Evolutionary conservation across 2,329 filamentous ascomycete genomes (phyloP), one percentile per base, ranked within the genome.

Genomic region (Zymoseptoria crescenta): DNA sequence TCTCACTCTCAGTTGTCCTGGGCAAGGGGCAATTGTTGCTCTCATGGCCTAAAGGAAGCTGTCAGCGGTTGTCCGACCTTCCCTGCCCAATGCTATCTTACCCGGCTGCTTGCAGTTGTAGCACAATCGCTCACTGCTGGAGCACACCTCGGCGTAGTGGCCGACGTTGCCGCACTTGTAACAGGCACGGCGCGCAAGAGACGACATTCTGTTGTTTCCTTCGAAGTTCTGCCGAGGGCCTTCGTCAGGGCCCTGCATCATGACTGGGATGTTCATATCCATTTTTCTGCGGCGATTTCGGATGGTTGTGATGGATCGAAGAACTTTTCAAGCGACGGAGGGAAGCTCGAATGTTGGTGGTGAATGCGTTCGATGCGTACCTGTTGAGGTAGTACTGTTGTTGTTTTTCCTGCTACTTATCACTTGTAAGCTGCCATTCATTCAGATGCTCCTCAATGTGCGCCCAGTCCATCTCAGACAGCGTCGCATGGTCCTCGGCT

Each of bases 71-170:
- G 76, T 52, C 58, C 55, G 65, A 69, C 56, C 57, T 41, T n/a
- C 35, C 28, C 53, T 29, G 28, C 52, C 50, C 45, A 19, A 52
- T 52, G 49, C 49, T 24, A 24, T 59, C 71, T 67, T 76, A 86
- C 86, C 88, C 63, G 89, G 89, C 79, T 93, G 88, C 81, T 93
- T 93, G 92, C 94, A 99, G 83, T 99, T 99, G 81, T 99, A 99
- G 87, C 94, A 99, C 72, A 99, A 88, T 73, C 94, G 90, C 83
- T 99, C 93, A 61, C 92, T 89, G 61, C 93, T 96, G 63, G 93
- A 94, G 88, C 94, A 99, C 69, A 96, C 92, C 83, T 97, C 92
- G 66, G 82, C 80, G 70, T 81, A 81, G 71, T 80, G 79, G 59
- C 78, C 77, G 64, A 81, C 76, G 66, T 79, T 77, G 69, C 77